Conservation (phyloP, 148 eudicot species). For the Fagopyrum homotropicum region DNA sequence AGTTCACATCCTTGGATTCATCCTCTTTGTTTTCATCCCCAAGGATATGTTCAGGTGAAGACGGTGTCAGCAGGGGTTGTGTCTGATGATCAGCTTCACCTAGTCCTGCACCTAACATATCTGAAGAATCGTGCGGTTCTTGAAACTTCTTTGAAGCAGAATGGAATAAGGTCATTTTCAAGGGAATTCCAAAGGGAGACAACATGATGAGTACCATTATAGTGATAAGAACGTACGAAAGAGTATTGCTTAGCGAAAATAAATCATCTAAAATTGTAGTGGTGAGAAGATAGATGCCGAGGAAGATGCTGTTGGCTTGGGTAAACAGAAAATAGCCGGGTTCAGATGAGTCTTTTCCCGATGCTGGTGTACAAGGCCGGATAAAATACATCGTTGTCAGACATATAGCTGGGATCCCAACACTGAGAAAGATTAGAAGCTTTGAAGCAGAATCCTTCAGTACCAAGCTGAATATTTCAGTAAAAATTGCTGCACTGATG, state of each 20-base stretch:
- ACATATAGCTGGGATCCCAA: constrained; percentile 68
- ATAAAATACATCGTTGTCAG: constrained; percentile 60
- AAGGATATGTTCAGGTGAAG: constrained; percentile 37
- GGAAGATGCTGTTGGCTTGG: constrained; percentile 56
- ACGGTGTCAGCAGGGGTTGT: constrained; percentile 46
- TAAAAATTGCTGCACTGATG: constrained; percentile 74
- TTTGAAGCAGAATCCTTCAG: constrained; percentile 54
- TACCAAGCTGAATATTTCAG: constrained; percentile 53
- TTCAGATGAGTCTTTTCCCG: constrained; percentile 57
- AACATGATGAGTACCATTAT: constrained; percentile 63
- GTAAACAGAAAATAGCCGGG: constrained; percentile 58
- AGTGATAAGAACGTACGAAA: constrained; percentile 39
- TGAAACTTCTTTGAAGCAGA: constrained; percentile 18
- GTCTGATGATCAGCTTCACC: constrained; percentile 3
- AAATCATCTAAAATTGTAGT: constrained; percentile 41
- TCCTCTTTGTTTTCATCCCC: constrained; percentile 37
- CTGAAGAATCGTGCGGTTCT: constrained; percentile 19
- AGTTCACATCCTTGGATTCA: constrained; percentile 45
- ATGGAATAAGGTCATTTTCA: constrained; percentile 77
- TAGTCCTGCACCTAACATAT: not conserved
- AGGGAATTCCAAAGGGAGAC: constrained; percentile 78
- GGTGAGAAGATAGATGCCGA: constrained; percentile 68
- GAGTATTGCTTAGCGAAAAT: constrained; percentile 24
- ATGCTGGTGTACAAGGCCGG: constrained; percentile 80
- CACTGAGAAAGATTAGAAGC: constrained; percentile 54